Base-by-base conservation (phyloP, 345 rosid species). In the Luvunga scandens region DNA sequence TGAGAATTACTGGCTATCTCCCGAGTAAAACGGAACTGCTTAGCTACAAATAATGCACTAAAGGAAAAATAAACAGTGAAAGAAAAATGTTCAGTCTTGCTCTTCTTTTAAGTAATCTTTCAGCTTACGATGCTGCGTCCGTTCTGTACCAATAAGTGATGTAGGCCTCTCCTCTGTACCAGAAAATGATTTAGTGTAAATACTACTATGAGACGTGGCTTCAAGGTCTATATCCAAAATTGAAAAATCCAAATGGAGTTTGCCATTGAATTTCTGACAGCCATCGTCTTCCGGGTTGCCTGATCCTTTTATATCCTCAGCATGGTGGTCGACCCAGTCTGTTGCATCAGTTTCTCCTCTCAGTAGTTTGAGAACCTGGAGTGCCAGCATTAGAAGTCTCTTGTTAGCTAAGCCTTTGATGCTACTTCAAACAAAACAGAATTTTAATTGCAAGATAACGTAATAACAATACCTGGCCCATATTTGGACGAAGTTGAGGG, bases 401-500 rank as follows among this genome's bases (percentile, higher is more conserved):
- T 27, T 25, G 60, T 68, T 67, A 66, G 62, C 24, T 31, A 33
- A 7, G 57, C 60, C 24, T 34, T 25, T 8, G 24, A 33, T 59
- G 63, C 63, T 24, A n/a, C 27, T 34, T 30, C 30, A 50, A 53
- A 24, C 13, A 18, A 21, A 57, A 33, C 12, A 28, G 24, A 53
- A 53, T 19, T 27, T 19, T 28, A 31, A 68, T 68, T 24, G 53
- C 55, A 24, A 42, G 55, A 36, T 39, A 25, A 39, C 28, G 25
- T 25, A 16, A 2, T 16, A 24, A 45, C 16, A 45, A n/a, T 72
- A 88, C 91, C 87, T 86, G 81, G 28, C 67, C 78, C 76, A 75
- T 73, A 53, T 70, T 81, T 1, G 92, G 90, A 39, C 88, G 89
- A 19, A 30, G 30, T 73, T 68, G 72, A 61, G 86, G 80, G 13